These are phyloP conservation scores for Myriosclerotinia curreyana DNA, from an alignment of 2,329 filamentous ascomycete genomes.

Conservation along the genomic window DNA sequence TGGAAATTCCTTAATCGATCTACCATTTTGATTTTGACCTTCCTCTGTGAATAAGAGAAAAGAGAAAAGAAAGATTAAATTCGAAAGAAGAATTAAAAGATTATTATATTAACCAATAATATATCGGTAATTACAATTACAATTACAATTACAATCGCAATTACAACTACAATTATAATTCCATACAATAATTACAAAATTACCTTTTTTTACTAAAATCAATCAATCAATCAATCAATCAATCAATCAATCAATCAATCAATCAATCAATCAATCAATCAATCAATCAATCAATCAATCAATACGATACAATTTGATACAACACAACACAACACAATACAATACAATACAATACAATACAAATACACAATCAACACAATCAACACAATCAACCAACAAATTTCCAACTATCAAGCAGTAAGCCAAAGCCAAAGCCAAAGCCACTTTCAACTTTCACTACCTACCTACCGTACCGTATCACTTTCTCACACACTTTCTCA, in stretches of 20 bases:
- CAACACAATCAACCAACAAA: too few relatives aligned
- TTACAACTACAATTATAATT: background rate
- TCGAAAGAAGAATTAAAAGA: background rate
- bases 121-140: slow-evolving; percentile 1
- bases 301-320: background rate
- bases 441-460: background rate
- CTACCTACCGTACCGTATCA: too few relatives aligned
- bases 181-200: slow-evolving; percentile 7
- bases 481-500: background rate
- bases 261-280: background rate
- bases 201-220: background rate
- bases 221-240: background rate
- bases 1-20: too few relatives aligned
- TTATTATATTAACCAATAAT: slow-evolving; percentile 3
- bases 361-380: too few relatives aligned
- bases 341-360: background rate
- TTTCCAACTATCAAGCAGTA: too few relatives aligned
- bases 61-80: background rate
- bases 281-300: background rate
- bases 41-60: too few relatives aligned
- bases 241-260: too few relatives aligned
- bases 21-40: too few relatives aligned
- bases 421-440: too few relatives aligned
- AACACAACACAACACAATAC: background rate
- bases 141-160: slow-evolving; percentile 1